A percentile compares a stretch with the other conserved stretches of the same genome.
Evolutionary conservation across 2,329 filamentous ascomycete genomes (phyloP).

Genomic region (Colletotrichum sp.): DNA sequence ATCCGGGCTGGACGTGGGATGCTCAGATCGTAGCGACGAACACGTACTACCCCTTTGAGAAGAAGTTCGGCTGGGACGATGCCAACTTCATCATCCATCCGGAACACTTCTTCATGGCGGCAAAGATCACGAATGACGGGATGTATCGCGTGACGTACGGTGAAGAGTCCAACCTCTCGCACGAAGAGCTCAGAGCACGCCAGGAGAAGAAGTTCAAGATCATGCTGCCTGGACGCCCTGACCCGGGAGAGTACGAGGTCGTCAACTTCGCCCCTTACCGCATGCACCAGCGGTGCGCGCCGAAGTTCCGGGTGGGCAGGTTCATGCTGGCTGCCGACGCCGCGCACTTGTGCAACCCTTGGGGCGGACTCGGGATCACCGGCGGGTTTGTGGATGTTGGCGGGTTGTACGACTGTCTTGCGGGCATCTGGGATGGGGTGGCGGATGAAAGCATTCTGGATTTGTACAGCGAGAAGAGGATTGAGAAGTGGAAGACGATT

Average conservation of each 20-base stretch:
- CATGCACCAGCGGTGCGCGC: constrained; percentile 66
- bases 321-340: constrained; percentile 66
- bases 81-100: constrained; percentile 68
- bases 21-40: constrained; percentile 68
- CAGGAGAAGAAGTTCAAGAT: constrained; percentile 60
- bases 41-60: constrained; percentile 65
- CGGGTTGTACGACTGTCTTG: constrained; percentile 64
- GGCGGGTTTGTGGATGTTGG: constrained; percentile 70
- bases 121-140: constrained; percentile 62
- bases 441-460: constrained; percentile 50
- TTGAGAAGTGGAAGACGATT: constrained; percentile 49
- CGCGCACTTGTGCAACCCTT: constrained; percentile 60
- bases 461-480: constrained; percentile 49
- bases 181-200: constrained; percentile 57
- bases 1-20: constrained; percentile 65
- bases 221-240: constrained; percentile 65
- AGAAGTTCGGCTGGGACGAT: constrained; percentile 57
- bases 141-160: constrained; percentile 70
- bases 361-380: constrained; percentile 67
- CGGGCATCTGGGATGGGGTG: constrained; percentile 47
- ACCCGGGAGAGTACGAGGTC: constrained; percentile 61
- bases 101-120: constrained; percentile 66
- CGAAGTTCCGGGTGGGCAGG: constrained; percentile 61
- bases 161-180: constrained; percentile 56
- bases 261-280: constrained; percentile 64